Evolutionary conservation across 148 eudicot genomes (phyloP).

Genomic region (Vaccinium myrtillus): DNA sequence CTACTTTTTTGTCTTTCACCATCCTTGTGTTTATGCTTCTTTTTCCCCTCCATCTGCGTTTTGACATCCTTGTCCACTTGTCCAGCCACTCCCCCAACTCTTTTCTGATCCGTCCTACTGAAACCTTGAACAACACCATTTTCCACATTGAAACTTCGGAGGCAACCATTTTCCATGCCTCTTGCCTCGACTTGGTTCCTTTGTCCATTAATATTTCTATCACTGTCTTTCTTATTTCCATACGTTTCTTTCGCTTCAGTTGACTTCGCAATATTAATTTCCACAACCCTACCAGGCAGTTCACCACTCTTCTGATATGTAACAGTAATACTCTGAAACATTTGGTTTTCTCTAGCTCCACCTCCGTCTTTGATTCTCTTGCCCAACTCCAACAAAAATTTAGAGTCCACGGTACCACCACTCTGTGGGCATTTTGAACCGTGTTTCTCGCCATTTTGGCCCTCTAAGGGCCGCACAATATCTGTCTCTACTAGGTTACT

Average conservation of each 20-base stretch:
- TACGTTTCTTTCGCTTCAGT: conserved; percentile 14
- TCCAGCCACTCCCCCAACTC: conserved; percentile 20
- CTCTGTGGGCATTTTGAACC: conserved; percentile 30
- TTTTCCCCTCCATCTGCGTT: conserved; percentile 24
- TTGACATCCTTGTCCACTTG: conserved; percentile 21
- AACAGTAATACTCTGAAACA: conserved; percentile 16
- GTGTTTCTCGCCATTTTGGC: conserved; percentile 33
- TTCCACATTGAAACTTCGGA: not conserved
- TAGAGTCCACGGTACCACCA: conserved; percentile 18
- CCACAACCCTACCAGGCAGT: conserved; percentile 16
- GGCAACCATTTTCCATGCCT: not conserved
- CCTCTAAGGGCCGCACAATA: conserved; percentile 14
- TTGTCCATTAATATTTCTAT: conserved; percentile 16
- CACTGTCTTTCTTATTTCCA: conserved; percentile 20
- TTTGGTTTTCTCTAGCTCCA: conserved; percentile 33
- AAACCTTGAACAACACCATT: not conserved
- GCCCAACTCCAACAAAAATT: conserved; percentile 35
- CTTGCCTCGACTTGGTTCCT: not conserved
- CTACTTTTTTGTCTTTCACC: conserved; percentile 22
- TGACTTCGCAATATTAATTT: conserved; percentile 11
- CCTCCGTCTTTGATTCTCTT: conserved; percentile 36
- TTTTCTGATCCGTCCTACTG: conserved; percentile 13
- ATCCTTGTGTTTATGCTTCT: conserved; percentile 20
- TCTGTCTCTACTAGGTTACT: conserved; percentile 26
- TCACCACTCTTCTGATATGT: conserved; percentile 19